These are phyloP conservation scores for Tetrahymena elliotti DNA, from an alignment of 73 alveolate genomes.

Conservation along the genomic window DNA sequence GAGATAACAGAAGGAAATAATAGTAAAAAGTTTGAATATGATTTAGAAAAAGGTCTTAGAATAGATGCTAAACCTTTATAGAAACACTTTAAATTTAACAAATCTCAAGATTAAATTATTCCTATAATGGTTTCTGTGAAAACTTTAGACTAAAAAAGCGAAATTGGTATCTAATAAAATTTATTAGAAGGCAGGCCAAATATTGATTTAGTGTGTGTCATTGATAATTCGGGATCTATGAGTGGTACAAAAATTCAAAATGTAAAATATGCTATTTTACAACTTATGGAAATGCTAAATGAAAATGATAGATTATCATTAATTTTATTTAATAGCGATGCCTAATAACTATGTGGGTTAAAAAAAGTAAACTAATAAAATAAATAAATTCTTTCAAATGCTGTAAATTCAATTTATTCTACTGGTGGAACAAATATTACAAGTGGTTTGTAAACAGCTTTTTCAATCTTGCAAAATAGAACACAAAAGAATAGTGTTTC, in stretches of 20 bases:
- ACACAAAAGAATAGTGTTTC: conserved; percentile 10
- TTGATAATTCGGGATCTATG: conserved; percentile 31
- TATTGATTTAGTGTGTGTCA: conserved; percentile 16
- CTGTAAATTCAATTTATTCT: background rate
- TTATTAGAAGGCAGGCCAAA: background rate
- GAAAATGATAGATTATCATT: conserved; percentile 12
- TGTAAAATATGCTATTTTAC: background rate
- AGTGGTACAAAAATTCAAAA: conserved; percentile 1
- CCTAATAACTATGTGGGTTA: background rate
- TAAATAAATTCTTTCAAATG: background rate
- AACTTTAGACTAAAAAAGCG: background rate
- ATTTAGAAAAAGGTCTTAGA: background rate
- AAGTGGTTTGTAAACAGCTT: conserved; percentile 26
- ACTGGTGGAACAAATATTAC: conserved; percentile 26
- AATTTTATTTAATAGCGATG: conserved; percentile 7
- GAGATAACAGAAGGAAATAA: no score
- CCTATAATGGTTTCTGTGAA: background rate
- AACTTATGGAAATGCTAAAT: background rate
- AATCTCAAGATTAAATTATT: background rate
- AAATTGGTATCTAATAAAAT: background rate
- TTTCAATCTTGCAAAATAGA: conserved; percentile 7
- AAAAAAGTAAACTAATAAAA: conserved; percentile 6
- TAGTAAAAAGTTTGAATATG: no score
- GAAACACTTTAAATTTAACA: background rate
- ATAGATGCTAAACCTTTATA: background rate